phyloP scores from a whole-genome alignment of 2,329 filamentous ascomycete genomes.

The Botryotinia globosa region DNA sequence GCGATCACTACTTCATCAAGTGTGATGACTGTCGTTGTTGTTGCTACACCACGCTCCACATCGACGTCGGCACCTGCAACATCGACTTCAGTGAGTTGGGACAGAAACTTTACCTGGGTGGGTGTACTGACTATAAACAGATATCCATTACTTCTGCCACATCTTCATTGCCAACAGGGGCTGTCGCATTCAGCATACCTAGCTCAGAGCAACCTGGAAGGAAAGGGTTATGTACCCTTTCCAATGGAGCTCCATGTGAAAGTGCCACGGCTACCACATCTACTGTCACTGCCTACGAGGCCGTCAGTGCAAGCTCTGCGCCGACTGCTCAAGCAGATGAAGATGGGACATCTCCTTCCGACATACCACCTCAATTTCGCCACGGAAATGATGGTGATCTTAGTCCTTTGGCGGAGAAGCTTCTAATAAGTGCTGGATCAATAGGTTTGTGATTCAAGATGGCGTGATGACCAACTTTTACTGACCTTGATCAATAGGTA shows the following conservation, averaged over 20 bases:
- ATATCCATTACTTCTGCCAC: background rate
- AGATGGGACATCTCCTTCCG: background rate
- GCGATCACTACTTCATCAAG: conserved; percentile 1
- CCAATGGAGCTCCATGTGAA: conserved; percentile 8
- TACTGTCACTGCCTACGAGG: background rate
- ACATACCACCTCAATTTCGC: background rate
- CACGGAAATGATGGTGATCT: conserved; percentile 20
- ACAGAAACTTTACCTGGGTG: background rate
- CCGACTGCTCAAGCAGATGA: conserved; percentile 14
- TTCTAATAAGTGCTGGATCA: conserved; percentile 34
- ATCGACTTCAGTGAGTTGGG: conserved; percentile 3
- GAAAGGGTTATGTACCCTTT: conserved; percentile 8
- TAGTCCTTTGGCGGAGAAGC: conserved; percentile 30
- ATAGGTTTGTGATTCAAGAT: conserved; percentile 29
- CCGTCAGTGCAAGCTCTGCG: background rate
- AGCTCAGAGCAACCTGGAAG: conserved; percentile 12
- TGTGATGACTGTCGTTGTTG: conserved; percentile 1
- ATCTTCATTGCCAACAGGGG: background rate
- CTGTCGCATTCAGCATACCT: background rate
- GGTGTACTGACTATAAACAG: conserved; percentile 9
- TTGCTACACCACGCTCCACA: conserved; percentile 2
- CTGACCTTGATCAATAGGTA: conserved; percentile 27
- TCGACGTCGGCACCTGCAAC: background rate
- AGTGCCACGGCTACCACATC: background rate
- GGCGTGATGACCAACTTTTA: background rate